A percentile compares a stretch with the other conserved stretches of the same genome.
These are phyloP conservation scores for Calophaca sinica DNA, from an alignment of 306 rosid genomes.

Conservation along the genomic window DNA sequence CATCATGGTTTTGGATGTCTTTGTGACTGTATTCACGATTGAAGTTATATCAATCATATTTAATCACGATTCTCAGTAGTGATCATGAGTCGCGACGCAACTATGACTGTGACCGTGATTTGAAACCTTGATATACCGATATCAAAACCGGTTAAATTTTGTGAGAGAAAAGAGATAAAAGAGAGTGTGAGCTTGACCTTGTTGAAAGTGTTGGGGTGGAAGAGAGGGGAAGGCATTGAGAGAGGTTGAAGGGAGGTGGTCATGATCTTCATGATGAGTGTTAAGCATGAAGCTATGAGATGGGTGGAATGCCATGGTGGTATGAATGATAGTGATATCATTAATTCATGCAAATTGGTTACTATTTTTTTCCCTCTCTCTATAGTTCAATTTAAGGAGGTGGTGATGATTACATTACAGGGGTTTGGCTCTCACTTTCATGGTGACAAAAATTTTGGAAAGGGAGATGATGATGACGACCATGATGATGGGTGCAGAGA, in stretches of 20 bases:
- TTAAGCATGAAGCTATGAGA: conserved; percentile 71
- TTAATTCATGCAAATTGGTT: conserved; percentile 48
- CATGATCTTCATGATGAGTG: conserved; percentile 59
- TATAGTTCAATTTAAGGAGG: not conserved
- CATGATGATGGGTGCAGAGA: conserved; percentile 53
- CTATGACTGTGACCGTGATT: not conserved
- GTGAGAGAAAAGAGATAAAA: not conserved
- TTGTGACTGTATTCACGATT: too few relatives aligned
- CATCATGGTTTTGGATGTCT: too few relatives aligned
- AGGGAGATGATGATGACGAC: conserved; percentile 45
- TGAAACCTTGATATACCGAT: not conserved
- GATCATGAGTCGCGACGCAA: too few relatives aligned
- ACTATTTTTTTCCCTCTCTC: not conserved
- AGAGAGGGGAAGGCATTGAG: conserved; percentile 53
- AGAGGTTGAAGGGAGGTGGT: conserved; percentile 49
- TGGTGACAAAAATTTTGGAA: conserved; percentile 66
- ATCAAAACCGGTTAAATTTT: not conserved
- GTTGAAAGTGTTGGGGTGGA: conserved; percentile 66
- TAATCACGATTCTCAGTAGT: too few relatives aligned
- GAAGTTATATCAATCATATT: not conserved
- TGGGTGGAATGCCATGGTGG: conserved; percentile 71
- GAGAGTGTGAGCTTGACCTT: conserved; percentile 33
- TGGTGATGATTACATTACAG: conserved; percentile 36
- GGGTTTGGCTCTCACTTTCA: conserved; percentile 81
- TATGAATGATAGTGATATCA: conserved; percentile 20